These are phyloP conservation scores for Marchantia paleacea DNA, from an alignment of 225 moss, liverwort and hornwort genomes.

Conservation along the genomic window DNA sequence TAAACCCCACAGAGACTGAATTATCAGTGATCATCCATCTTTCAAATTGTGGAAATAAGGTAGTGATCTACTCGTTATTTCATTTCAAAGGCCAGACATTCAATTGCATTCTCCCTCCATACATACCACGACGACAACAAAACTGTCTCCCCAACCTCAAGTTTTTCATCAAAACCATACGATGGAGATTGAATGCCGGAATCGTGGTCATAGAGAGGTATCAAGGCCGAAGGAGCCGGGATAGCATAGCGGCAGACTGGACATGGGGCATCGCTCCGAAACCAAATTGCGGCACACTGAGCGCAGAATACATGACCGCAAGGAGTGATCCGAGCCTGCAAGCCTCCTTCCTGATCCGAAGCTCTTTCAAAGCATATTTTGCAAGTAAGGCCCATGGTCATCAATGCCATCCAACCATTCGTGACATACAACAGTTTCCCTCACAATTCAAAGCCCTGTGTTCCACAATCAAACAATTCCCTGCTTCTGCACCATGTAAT, in stretches of 20 bases:
- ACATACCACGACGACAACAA: slow-evolving; percentile 41
- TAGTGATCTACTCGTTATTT: neutral
- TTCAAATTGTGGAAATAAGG: neutral
- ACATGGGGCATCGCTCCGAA: slow-evolving; percentile 80
- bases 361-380: slow-evolving; percentile 98
- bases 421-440: neutral
- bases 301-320: slow-evolving; percentile 97
- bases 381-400: slow-evolving; percentile 85
- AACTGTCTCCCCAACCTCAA: slow-evolving; percentile 58
- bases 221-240: slow-evolving; percentile 70
- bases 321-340: slow-evolving; percentile 89
- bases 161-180: slow-evolving; percentile 58
- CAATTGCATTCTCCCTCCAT: neutral
- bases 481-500: neutral
- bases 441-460: neutral
- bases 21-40: neutral
- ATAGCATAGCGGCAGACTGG: slow-evolving; percentile 86
- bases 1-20: neutral
- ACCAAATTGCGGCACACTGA: slow-evolving; percentile 91
- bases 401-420: slow-evolving; percentile 18
- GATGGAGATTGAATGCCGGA: slow-evolving; percentile 94
- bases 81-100: neutral
- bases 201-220: slow-evolving; percentile 95
- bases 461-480: slow-evolving; percentile 5
- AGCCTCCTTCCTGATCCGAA: slow-evolving; percentile 66